phyloP scores from a whole-genome alignment of 331 rosid species.

The Quercus phellos region DNA sequence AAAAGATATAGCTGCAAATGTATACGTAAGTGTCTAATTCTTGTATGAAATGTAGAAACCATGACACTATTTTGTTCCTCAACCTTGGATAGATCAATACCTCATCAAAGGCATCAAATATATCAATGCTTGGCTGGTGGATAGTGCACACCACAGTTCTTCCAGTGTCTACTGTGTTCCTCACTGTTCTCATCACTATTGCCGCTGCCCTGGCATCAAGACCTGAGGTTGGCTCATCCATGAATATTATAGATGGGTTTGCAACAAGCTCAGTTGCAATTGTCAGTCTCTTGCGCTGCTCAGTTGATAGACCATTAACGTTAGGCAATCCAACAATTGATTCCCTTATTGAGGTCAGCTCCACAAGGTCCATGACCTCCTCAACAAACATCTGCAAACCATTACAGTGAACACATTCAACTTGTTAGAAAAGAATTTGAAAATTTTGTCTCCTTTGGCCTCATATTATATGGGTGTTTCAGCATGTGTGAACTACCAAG shows the following conservation, averaged over 20 bases:
- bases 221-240: constrained; percentile 97
- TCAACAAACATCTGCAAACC: constrained; percentile 67
- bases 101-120: constrained; percentile 92
- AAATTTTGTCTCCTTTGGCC: not conserved
- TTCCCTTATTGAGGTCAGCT: constrained; percentile 59
- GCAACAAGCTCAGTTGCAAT: constrained; percentile 91
- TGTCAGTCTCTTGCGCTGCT: constrained; percentile 91
- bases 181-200: constrained; percentile 87
- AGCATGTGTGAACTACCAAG: no score
- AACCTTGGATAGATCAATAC: constrained; percentile 16
- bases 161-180: constrained; percentile 89
- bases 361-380: constrained; percentile 86
- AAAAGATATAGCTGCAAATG: constrained; percentile 60
- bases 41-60: not conserved
- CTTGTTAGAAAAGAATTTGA: no score
- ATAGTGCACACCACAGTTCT: constrained; percentile 91
- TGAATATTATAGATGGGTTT: constrained; percentile 82
- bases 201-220: constrained; percentile 98
- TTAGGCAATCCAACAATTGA: constrained; percentile 81
- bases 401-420: not conserved
- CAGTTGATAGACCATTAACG: constrained; percentile 73
- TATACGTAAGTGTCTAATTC: not conserved
- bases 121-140: constrained; percentile 92
- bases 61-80: no score
- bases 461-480: not conserved